Percentiles rank a stretch among this genome's conserved stretches.
phyloP scores from a whole-genome alignment of 768 basidiomycete genomes.

The Lactifluus piperatus region DNA sequence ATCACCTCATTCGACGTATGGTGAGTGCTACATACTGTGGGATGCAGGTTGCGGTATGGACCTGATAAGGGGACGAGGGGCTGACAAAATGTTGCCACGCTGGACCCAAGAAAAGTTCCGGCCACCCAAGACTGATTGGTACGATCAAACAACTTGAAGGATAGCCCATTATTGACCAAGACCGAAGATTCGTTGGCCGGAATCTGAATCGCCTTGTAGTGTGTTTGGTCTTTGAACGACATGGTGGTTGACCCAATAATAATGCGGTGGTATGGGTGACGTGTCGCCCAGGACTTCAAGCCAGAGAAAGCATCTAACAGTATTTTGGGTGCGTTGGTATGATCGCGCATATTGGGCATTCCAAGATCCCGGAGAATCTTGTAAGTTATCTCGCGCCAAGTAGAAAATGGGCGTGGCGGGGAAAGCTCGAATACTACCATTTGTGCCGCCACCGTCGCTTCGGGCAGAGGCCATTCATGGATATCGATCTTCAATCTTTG shows the following conservation, averaged over 20 bases:
- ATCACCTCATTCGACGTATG: not conserved
- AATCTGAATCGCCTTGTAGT: not conserved
- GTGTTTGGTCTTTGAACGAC: not conserved
- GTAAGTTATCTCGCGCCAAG: slow-evolving; percentile 2
- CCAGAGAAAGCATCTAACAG: not conserved
- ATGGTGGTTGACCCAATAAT: not conserved
- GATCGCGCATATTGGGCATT: not conserved
- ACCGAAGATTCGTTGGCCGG: not conserved
- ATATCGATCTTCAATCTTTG: not conserved
- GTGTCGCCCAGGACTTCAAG: not conserved
- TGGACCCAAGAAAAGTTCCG: not conserved
- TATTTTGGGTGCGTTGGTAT: not conserved
- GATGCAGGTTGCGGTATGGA: not conserved
- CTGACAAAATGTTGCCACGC: not conserved
- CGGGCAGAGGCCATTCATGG: slow-evolving; percentile 4
- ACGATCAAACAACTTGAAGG: not conserved
- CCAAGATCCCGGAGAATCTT: slow-evolving; percentile 7
- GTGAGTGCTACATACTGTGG: not conserved
- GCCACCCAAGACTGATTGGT: not conserved
- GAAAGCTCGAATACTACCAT: not conserved
- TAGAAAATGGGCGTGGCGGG: not conserved
- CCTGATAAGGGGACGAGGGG: not conserved
- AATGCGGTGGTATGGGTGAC: not conserved
- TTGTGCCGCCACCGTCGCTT: not conserved
- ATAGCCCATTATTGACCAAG: not conserved